phyloP scores from a whole-genome alignment of 2,329 filamentous ascomycete species.

The Graphiopsis chlorocephala region DNA sequence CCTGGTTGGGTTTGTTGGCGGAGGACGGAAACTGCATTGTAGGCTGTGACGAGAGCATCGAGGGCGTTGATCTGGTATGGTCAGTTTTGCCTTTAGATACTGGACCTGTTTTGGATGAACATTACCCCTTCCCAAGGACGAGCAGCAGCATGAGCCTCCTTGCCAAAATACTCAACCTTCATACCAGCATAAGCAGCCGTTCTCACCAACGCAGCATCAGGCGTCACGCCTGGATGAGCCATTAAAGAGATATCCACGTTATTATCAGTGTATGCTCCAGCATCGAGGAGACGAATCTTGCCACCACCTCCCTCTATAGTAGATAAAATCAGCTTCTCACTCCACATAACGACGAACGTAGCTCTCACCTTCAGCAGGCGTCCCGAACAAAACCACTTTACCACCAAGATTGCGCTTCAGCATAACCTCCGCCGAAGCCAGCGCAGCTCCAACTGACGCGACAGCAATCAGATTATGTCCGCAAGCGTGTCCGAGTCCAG shows the following conservation, averaged over 20 bases:
- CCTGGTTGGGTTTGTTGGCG: constrained; percentile 41
- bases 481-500: constrained; percentile 44
- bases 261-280: constrained; percentile 43
- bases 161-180: constrained; percentile 50
- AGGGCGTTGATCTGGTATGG: constrained; percentile 32
- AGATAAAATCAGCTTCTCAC: background rate
- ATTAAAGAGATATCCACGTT: constrained; percentile 36
- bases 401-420: constrained; percentile 31
- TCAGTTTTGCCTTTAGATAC: background rate
- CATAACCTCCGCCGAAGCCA: constrained; percentile 32
- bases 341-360: background rate
- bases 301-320: constrained; percentile 36
- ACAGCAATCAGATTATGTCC: constrained; percentile 38
- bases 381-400: constrained; percentile 43
- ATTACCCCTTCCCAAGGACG: constrained; percentile 31
- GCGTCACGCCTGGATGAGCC: constrained; percentile 36
- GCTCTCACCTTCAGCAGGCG: constrained; percentile 41
- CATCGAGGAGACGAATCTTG: constrained; percentile 46
- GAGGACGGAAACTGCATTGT: constrained; percentile 36
- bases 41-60: constrained; percentile 34
- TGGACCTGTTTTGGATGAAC: no score
- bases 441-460: constrained; percentile 9
- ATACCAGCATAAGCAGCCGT: constrained; percentile 53
- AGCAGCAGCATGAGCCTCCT: constrained; percentile 38
- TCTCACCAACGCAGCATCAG: constrained; percentile 49